phyloP scores from a whole-genome alignment of 2,329 filamentous ascomycete species.

The Geosmithia putterillii region DNA sequence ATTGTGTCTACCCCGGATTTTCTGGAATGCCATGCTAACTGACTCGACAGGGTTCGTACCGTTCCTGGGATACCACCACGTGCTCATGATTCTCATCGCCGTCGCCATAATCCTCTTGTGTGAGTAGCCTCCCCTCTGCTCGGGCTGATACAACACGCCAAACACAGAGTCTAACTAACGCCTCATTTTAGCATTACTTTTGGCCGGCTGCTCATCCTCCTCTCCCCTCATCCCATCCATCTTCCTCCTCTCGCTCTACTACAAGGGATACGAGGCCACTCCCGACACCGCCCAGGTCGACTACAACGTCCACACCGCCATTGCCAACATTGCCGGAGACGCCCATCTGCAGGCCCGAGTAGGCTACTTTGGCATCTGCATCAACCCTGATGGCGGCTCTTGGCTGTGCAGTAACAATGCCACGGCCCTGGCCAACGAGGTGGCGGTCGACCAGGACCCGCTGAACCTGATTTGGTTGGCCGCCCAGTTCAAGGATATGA shows the following conservation, averaged over 20 bases:
- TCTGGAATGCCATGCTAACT: slow-evolving; percentile 13
- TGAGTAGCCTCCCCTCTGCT: too few relatives aligned
- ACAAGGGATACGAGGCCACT: slow-evolving; percentile 69
- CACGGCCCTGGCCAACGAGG: slow-evolving; percentile 78
- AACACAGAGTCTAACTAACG: slow-evolving; percentile 1
- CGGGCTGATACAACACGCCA: neutral
- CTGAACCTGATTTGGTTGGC: slow-evolving; percentile 96
- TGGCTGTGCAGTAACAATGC: slow-evolving; percentile 98
- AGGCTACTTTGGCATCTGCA: slow-evolving; percentile 95
- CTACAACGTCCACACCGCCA: slow-evolving; percentile 74
- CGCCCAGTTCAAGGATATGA: slow-evolving; percentile 93
- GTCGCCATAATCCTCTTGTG: slow-evolving; percentile 89
- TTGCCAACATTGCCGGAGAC: slow-evolving; percentile 77
- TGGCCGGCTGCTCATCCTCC: slow-evolving; percentile 93
- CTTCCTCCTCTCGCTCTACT: slow-evolving; percentile 97
- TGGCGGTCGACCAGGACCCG: slow-evolving; percentile 85
- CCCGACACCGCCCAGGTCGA: slow-evolving; percentile 84
- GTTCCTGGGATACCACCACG: slow-evolving; percentile 66
- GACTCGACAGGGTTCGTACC: slow-evolving; percentile 44
- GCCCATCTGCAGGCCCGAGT: slow-evolving; percentile 83
- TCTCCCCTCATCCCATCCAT: slow-evolving; percentile 91
- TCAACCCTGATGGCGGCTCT: slow-evolving; percentile 78
- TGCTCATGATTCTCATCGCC: slow-evolving; percentile 95
- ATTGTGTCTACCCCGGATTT: neutral
- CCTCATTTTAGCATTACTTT: slow-evolving; percentile 59